Evolutionary conservation across 2,329 filamentous ascomycete genomes (phyloP).

Genomic region (Davidsoniella neocaledoniae): DNA sequence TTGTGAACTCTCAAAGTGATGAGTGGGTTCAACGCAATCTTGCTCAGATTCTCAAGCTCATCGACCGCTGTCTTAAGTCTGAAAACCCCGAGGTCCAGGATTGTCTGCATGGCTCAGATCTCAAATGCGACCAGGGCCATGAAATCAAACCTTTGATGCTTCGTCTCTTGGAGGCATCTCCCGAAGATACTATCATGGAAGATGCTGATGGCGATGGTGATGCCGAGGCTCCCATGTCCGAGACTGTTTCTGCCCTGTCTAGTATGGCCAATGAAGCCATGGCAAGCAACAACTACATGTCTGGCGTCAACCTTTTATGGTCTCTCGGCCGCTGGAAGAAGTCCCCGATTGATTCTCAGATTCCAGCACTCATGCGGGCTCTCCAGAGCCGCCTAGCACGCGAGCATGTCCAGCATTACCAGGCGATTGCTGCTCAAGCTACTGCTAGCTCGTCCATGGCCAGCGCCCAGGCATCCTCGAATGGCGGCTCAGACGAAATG

Average conservation of each 20-base stretch:
- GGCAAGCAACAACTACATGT: slow-evolving; percentile 62
- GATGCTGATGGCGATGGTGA: slow-evolving; percentile 73
- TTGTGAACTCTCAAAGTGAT: slow-evolving; percentile 73
- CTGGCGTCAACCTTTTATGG: slow-evolving; percentile 87
- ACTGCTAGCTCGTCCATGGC: slow-evolving; percentile 26
- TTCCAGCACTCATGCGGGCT: slow-evolving; percentile 77
- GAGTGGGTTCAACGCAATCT: slow-evolving; percentile 80
- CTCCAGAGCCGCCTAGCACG: slow-evolving; percentile 82
- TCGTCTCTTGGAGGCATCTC: slow-evolving; percentile 75
- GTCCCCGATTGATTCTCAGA: slow-evolving; percentile 76
- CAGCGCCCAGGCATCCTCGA: slow-evolving; percentile 23
- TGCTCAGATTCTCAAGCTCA: slow-evolving; percentile 61
- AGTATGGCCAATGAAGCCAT: slow-evolving; percentile 78
- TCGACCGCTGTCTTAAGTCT: slow-evolving; percentile 77
- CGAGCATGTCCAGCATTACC: slow-evolving; percentile 73
- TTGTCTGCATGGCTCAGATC: slow-evolving; percentile 61
- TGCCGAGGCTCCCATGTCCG: slow-evolving; percentile 63
- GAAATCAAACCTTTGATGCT: slow-evolving; percentile 60
- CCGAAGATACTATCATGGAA: slow-evolving; percentile 54
- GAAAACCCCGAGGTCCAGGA: slow-evolving; percentile 90
- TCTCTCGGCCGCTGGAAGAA: slow-evolving; percentile 74
- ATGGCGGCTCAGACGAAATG: slow-evolving; percentile 33
- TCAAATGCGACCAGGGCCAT: slow-evolving; percentile 50
- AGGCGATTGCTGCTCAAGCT: slow-evolving; percentile 32
- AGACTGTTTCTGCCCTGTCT: slow-evolving; percentile 73